Conservation (phyloP, 2,329 filamentous ascomycete species). For the Chrysoporthe puriensis region DNA sequence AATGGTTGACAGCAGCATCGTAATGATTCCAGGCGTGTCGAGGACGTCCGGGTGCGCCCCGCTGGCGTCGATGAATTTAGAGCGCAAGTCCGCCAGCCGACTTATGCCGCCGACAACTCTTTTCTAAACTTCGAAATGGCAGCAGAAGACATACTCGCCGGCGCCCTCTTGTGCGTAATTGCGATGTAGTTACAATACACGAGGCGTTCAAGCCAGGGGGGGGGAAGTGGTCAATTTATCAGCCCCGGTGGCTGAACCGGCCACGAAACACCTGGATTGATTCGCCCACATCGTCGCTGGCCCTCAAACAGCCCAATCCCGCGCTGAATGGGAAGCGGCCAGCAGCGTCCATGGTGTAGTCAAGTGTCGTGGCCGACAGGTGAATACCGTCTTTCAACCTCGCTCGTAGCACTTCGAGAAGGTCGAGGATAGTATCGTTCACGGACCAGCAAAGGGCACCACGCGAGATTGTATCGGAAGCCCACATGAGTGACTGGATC, state of each 20-base stretch:
- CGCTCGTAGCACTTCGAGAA: neutral
- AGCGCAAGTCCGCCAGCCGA: slow-evolving; percentile 5
- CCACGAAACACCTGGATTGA: slow-evolving; percentile 24
- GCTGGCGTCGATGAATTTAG: neutral
- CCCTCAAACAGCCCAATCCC: slow-evolving; percentile 22
- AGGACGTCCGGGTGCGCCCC: too few relatives aligned
- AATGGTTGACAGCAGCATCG: too few relatives aligned
- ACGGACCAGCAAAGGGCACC: neutral
- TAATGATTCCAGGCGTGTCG: too few relatives aligned
- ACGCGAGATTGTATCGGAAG: neutral
- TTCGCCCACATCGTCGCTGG: slow-evolving; percentile 27
- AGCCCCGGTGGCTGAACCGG: slow-evolving; percentile 27
- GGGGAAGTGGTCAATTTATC: slow-evolving; percentile 24
- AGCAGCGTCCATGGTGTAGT: slow-evolving; percentile 1
- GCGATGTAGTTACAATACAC: slow-evolving; percentile 16
- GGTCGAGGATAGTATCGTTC: neutral
- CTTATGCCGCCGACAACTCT: slow-evolving; percentile 5
- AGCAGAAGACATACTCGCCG: slow-evolving; percentile 20
- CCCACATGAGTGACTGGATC: neutral
- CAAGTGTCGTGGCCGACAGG: neutral
- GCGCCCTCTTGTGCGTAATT: slow-evolving; percentile 7
- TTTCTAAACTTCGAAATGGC: slow-evolving; percentile 8
- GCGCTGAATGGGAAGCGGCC: slow-evolving; percentile 18
- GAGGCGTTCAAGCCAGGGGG: neutral
- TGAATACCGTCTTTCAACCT: neutral